A percentile compares a stretch with the other conserved stretches of the same genome.
Conservation (phyloP, 345 rosid species). For the Eutrema heterophyllum region DNA sequence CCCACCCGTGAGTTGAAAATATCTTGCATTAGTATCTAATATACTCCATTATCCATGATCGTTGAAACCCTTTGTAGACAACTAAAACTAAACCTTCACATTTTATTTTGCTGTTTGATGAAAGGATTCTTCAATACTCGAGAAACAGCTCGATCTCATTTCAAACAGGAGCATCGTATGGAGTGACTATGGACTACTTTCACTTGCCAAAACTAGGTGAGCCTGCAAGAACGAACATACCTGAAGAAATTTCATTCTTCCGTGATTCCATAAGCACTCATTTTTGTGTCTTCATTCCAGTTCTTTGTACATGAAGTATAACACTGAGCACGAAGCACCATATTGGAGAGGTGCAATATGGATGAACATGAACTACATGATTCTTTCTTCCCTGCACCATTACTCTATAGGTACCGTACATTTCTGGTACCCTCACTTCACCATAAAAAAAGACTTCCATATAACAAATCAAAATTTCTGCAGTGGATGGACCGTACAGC, state of each 20-base stretch:
- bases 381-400: conserved; percentile 78
- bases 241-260: not conserved
- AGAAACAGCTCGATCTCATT: conserved; percentile 82
- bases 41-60: not conserved
- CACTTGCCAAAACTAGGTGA: conserved; percentile 90
- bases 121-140: conserved; percentile 78
- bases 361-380: conserved; percentile 92
- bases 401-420: conserved; percentile 72
- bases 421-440: not conserved
- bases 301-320: conserved; percentile 85
- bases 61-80: not conserved
- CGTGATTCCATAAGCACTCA: not conserved
- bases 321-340: conserved; percentile 84
- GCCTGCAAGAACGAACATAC: not conserved
- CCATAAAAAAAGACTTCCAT: not conserved
- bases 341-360: conserved; percentile 97
- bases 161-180: conserved; percentile 62
- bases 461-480: conserved; percentile 10
- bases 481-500: conserved; percentile 75
- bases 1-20: conserved; percentile 63
- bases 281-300: conserved; percentile 30
- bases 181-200: conserved; percentile 85
- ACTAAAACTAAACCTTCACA: not conserved
- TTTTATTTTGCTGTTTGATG: not conserved
- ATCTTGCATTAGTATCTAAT: not conserved